These are phyloP conservation scores for Podosphaera fusca DNA, from an alignment of 2,329 filamentous ascomycete genomes.

Conservation along the genomic window DNA sequence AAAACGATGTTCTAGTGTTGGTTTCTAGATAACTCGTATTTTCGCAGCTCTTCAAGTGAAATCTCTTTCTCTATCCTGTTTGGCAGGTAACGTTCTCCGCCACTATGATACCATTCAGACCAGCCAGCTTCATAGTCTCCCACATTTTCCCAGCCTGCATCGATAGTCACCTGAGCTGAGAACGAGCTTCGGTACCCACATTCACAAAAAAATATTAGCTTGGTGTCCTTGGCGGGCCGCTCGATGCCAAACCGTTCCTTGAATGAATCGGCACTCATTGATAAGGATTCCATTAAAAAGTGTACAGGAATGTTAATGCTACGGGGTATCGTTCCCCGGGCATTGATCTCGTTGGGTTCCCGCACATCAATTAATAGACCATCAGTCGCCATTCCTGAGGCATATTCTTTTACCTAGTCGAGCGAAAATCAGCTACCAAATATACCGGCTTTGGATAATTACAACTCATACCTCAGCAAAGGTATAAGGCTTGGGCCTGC, in stretches of 20 bases:
- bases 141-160: slow-evolving; percentile 51
- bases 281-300: slow-evolving; percentile 55
- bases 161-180: slow-evolving; percentile 52
- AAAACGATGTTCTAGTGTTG: too few relatives aligned
- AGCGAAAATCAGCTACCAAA: too few relatives aligned
- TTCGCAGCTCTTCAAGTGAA: too few relatives aligned
- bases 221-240: slow-evolving; percentile 33
- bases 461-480: too few relatives aligned
- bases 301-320: slow-evolving; percentile 65
- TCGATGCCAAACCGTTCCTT: slow-evolving; percentile 58
- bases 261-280: slow-evolving; percentile 57
- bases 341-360: slow-evolving; percentile 42
- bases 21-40: too few relatives aligned
- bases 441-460: too few relatives aligned
- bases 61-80: slow-evolving; percentile 6
- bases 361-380: slow-evolving; percentile 29
- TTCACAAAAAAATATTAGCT: slow-evolving; percentile 79
- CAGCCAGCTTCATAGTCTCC: slow-evolving; percentile 56
- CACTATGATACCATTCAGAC: slow-evolving; percentile 59
- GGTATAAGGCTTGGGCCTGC: too few relatives aligned
- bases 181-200: slow-evolving; percentile 62
- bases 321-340: slow-evolving; percentile 47
- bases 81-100: slow-evolving; percentile 23
- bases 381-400: too few relatives aligned
- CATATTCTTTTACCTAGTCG: too few relatives aligned